Conservation (phyloP, 1,284 basidiomycete species). For the Albatrellus sp. region DNA sequence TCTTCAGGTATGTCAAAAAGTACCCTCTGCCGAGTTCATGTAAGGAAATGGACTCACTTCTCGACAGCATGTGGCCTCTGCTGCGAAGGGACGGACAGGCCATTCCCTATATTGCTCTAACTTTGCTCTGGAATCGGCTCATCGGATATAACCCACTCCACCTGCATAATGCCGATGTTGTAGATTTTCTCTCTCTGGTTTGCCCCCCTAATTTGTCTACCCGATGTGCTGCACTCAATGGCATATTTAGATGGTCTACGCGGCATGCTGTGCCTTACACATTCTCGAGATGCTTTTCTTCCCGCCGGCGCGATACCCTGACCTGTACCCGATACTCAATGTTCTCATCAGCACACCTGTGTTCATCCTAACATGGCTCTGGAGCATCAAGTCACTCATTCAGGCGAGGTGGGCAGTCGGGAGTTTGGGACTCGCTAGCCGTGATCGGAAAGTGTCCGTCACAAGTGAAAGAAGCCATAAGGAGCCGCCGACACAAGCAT, state of each 20-base stretch:
- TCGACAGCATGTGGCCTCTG: slow-evolving; percentile 78
- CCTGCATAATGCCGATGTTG: slow-evolving; percentile 26
- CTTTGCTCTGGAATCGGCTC: slow-evolving; percentile 70
- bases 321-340: slow-evolving; percentile 79
- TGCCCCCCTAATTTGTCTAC: slow-evolving; percentile 15
- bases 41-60: neutral
- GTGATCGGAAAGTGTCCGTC: neutral
- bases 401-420: slow-evolving; percentile 55
- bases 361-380: slow-evolving; percentile 64
- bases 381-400: slow-evolving; percentile 63
- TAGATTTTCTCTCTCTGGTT: slow-evolving; percentile 53
- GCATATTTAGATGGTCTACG: slow-evolving; percentile 42
- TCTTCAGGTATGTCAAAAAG: slow-evolving; percentile 59
- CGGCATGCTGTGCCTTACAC: slow-evolving; percentile 46
- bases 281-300: slow-evolving; percentile 45
- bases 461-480: neutral
- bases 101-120: slow-evolving; percentile 57
- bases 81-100: slow-evolving; percentile 72
- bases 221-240: neutral
- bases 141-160: slow-evolving; percentile 65
- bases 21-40: neutral
- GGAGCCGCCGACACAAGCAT: neutral
- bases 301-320: slow-evolving; percentile 69
- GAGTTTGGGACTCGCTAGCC: slow-evolving; percentile 18
- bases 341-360: slow-evolving; percentile 73